These are phyloP conservation scores for Clitocybe nebularis DNA, from an alignment of 1,284 basidiomycete genomes.

Conservation along the genomic window DNA sequence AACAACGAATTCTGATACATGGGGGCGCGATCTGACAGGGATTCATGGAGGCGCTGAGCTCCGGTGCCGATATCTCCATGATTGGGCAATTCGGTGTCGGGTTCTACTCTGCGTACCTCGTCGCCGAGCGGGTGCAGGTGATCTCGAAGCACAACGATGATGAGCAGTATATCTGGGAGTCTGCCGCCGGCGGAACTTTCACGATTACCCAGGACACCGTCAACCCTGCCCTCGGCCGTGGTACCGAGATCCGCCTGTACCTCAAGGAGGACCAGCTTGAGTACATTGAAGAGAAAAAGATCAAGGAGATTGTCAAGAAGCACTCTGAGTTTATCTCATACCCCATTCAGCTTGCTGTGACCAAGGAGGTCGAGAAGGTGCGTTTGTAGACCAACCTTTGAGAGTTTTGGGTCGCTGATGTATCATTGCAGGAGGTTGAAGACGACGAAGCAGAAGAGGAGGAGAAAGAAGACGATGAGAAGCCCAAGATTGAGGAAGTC, in stretches of 20 bases:
- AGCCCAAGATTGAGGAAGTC: slow-evolving; percentile 72
- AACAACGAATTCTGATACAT: too few relatives aligned
- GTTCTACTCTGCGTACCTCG: slow-evolving; percentile 99
- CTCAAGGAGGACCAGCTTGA: slow-evolving; percentile 99
- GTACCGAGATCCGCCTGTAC: slow-evolving; percentile 92
- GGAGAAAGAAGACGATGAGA: slow-evolving; percentile 61
- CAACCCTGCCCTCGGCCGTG: slow-evolving; percentile 91
- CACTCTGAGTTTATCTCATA: slow-evolving; percentile 99
- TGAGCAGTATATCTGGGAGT: slow-evolving; percentile 99
- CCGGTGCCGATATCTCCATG: slow-evolving; percentile 96
- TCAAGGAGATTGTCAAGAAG: slow-evolving; percentile 99
- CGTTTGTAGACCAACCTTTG: too few relatives aligned
- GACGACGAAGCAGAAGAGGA: slow-evolving; percentile 73
- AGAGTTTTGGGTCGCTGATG: neutral
- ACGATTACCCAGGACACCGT: slow-evolving; percentile 94
- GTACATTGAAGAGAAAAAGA: slow-evolving; percentile 98
- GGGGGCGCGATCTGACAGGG: slow-evolving; percentile 58
- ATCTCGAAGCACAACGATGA: slow-evolving; percentile 99
- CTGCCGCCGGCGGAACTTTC: slow-evolving; percentile 98
- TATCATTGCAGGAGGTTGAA: slow-evolving; percentile 71
- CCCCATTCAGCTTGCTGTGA: slow-evolving; percentile 97
- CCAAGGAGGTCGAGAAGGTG: slow-evolving; percentile 98
- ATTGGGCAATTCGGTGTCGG: slow-evolving; percentile 97
- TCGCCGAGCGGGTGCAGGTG: slow-evolving; percentile 97
- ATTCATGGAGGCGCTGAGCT: slow-evolving; percentile 95